Evolutionary conservation across 2,329 filamentous ascomycete genomes (phyloP).

Genomic region (Trichoderma cornu-damae): DNA sequence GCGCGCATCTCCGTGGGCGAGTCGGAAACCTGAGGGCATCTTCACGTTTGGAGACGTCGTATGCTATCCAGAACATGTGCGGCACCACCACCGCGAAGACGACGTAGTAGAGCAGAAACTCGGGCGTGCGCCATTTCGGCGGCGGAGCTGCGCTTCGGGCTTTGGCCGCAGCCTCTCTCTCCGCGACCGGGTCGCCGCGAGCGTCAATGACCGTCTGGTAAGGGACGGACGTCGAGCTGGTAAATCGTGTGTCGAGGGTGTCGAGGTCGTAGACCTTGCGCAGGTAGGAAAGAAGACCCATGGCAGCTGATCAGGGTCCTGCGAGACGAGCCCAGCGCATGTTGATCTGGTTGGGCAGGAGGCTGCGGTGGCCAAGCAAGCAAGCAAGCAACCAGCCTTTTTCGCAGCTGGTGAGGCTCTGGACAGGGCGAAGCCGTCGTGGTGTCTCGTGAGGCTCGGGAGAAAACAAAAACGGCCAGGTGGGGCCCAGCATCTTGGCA

Average conservation of each 20-base stretch:
- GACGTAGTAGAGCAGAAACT: conserved; percentile 78
- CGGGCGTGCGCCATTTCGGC: conserved; percentile 77
- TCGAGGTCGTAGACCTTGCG: conserved; percentile 58
- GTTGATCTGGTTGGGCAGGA: conserved; percentile 14
- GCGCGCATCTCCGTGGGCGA: neutral
- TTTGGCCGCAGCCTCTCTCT: conserved; percentile 33
- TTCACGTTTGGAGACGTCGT: conserved; percentile 79
- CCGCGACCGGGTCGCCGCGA: conserved; percentile 38
- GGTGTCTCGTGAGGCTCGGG: conserved; percentile 17
- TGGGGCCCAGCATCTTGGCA: conserved; percentile 16
- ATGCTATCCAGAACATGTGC: conserved; percentile 86
- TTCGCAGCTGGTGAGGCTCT: neutral
- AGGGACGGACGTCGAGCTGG: conserved; percentile 63
- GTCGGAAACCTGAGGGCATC: neutral
- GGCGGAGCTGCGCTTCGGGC: conserved; percentile 45
- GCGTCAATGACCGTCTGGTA: conserved; percentile 55
- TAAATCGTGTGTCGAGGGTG: conserved; percentile 59
- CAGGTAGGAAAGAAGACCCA: conserved; percentile 42
- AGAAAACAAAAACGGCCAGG: neutral
- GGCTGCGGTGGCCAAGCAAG: neutral
- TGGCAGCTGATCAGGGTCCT: conserved; percentile 24
- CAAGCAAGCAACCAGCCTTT: neutral
- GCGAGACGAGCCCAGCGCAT: conserved; percentile 14
- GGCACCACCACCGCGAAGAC: conserved; percentile 64
- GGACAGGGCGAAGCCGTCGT: conserved; percentile 2